phyloP scores from a whole-genome alignment of 257 asterid species.

The Schizonepeta tenuifolia region DNA sequence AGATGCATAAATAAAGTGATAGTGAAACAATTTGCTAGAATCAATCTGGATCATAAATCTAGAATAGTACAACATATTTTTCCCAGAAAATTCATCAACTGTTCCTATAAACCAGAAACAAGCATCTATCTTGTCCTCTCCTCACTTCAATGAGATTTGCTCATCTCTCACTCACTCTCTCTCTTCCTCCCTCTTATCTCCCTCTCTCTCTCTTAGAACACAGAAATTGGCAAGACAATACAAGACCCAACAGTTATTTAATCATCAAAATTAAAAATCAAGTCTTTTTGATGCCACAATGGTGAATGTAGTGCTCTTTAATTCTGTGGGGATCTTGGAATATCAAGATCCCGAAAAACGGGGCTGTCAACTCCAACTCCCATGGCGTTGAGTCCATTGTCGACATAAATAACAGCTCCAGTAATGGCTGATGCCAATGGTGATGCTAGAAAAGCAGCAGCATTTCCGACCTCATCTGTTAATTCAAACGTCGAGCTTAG shows the following conservation, averaged over 20 bases:
- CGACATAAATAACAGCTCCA: slow-evolving; percentile 76
- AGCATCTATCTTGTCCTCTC: not conserved
- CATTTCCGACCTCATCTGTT: slow-evolving; percentile 85
- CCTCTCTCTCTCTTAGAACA: not conserved
- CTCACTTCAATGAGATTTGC: slow-evolving; percentile 11
- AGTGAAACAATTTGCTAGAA: not conserved
- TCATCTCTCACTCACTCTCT: not conserved
- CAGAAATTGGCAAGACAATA: slow-evolving; percentile 24
- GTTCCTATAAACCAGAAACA: slow-evolving; percentile 27
- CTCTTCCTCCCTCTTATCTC: slow-evolving; percentile 1
- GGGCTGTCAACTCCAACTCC: slow-evolving; percentile 93
- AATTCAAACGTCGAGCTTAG: slow-evolving; percentile 17
- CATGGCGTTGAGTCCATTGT: slow-evolving; percentile 84
- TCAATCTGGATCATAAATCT: not conserved
- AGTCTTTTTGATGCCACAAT: slow-evolving; percentile 14
- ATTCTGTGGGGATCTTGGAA: slow-evolving; percentile 60
- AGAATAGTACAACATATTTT: slow-evolving; percentile 26
- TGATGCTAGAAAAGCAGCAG: slow-evolving; percentile 80
- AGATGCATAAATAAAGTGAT: not conserved
- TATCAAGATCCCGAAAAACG: slow-evolving; percentile 56
- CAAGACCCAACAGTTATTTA: slow-evolving; percentile 37
- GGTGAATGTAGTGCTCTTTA: slow-evolving; percentile 23
- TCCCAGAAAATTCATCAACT: slow-evolving; percentile 16
- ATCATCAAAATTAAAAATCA: slow-evolving; percentile 19
- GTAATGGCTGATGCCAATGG: slow-evolving; percentile 86